These are phyloP conservation scores for Fusarium bulbicola DNA, from an alignment of 2,329 filamentous ascomycete species.

Conservation along the genomic window DNA sequence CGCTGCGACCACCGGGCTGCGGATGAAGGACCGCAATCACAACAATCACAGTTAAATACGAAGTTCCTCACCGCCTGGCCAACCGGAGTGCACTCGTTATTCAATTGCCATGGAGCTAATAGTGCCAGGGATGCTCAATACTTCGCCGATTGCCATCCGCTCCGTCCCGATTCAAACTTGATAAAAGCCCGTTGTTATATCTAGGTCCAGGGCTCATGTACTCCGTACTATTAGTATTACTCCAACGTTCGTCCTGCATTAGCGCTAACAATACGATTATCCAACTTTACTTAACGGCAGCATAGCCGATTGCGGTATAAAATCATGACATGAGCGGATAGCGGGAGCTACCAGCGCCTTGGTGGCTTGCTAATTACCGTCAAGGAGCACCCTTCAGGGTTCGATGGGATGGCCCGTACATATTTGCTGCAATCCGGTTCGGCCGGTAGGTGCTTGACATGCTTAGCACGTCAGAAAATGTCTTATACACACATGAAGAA, in stretches of 20 bases:
- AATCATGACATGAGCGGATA: conserved; percentile 30
- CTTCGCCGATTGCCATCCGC: conserved; percentile 14
- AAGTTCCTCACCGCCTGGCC: conserved; percentile 27
- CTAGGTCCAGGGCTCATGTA: conserved; percentile 24
- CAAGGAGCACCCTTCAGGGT: conserved; percentile 22
- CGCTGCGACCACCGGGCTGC: conserved; percentile 34
- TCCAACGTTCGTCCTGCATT: conserved; percentile 23
- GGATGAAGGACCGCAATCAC: conserved; percentile 29
- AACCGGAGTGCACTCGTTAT: conserved; percentile 17
- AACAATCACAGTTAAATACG: conserved; percentile 20
- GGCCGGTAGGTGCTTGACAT: conserved; percentile 25
- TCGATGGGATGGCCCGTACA: conserved; percentile 14
- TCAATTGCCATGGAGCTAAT: neutral
- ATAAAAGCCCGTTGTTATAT: conserved; percentile 18
- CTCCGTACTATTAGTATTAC: neutral
- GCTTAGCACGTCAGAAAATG: conserved; percentile 13
- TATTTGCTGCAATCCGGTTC: conserved; percentile 21
- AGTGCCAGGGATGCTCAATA: neutral
- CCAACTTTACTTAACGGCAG: conserved; percentile 22
- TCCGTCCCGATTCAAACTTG: conserved; percentile 23
- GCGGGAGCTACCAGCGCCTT: conserved; percentile 21
- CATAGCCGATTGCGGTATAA: conserved; percentile 13
- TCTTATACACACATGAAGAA: conserved; percentile 5
- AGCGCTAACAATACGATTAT: conserved; percentile 13
- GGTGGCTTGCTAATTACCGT: conserved; percentile 36